phyloP scores from a whole-genome alignment of 768 basidiomycete genomes.

The Sarcodon aspratus region DNA sequence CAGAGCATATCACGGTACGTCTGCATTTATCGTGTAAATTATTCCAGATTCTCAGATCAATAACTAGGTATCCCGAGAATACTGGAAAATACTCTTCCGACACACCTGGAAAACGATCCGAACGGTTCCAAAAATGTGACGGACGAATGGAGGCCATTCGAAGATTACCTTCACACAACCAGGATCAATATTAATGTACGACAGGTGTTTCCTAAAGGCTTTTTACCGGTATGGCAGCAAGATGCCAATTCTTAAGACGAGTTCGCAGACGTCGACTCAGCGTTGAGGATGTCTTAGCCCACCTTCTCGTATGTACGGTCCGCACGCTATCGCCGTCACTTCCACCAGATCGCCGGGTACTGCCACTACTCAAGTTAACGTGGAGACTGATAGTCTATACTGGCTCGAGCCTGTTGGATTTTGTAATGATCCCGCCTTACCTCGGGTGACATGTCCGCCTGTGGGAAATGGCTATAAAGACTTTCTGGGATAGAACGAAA shows the following conservation, averaged over 20 bases:
- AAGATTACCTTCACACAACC: constrained; percentile 50
- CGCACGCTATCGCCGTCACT: no score
- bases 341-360: no score
- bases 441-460: no score
- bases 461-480: no score
- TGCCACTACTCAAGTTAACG: no score
- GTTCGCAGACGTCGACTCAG: no score
- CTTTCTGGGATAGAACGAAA: no score
- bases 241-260: background rate
- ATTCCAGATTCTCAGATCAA: background rate
- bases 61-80: constrained; percentile 74
- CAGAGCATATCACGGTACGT: constrained; percentile 85
- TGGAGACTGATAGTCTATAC: no score
- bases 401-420: no score
- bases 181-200: constrained; percentile 90
- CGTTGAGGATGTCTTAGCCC: no score
- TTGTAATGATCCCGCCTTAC: no score
- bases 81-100: constrained; percentile 69
- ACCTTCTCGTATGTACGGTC: no score
- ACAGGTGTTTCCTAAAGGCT: constrained; percentile 76
- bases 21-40: background rate
- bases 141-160: constrained; percentile 46
- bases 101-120: constrained; percentile 28
- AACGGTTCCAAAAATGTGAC: constrained; percentile 4
- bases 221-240: constrained; percentile 20